phyloP scores from a whole-genome alignment of 2,329 filamentous ascomycete genomes.

The Xylariales sp. region DNA sequence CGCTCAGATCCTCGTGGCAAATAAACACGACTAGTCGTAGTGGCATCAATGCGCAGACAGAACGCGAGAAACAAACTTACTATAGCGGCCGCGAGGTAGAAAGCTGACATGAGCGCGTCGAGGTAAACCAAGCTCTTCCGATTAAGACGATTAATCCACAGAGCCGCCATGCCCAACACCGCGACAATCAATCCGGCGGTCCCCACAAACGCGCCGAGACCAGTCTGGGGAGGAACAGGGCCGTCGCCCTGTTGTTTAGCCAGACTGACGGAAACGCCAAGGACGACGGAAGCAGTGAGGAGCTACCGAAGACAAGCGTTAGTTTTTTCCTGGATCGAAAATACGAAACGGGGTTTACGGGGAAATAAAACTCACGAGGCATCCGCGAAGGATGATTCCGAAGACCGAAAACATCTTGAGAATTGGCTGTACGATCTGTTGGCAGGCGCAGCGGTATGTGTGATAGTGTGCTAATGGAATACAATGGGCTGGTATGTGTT shows the following conservation, averaged over 20 bases:
- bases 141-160: slow-evolving; percentile 18
- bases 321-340: not conserved
- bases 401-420: slow-evolving; percentile 9
- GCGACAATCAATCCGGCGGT: slow-evolving; percentile 16
- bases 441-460: not conserved
- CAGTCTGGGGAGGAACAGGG: slow-evolving; percentile 16
- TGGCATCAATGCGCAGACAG: not conserved
- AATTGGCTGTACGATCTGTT: no score
- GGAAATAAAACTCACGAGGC: slow-evolving; percentile 15
- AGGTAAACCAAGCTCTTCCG: slow-evolving; percentile 1
- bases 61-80: slow-evolving; percentile 7
- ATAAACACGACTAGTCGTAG: not conserved
- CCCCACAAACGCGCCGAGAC: slow-evolving; percentile 19
- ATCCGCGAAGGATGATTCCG: slow-evolving; percentile 7
- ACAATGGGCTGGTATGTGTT: not conserved
- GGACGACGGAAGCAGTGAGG: not conserved
- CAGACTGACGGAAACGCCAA: slow-evolving; percentile 24
- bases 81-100: slow-evolving; percentile 15
- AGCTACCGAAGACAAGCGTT: slow-evolving; percentile 19
- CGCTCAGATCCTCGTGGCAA: not conserved
- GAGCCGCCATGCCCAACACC: slow-evolving; percentile 10
- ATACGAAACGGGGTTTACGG: no score
- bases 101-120: not conserved
- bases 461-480: no score
- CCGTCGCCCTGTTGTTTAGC: slow-evolving; percentile 18